Evolutionary conservation across 148 eudicot species (phyloP).

Genomic region (Rheum nobile): DNA sequence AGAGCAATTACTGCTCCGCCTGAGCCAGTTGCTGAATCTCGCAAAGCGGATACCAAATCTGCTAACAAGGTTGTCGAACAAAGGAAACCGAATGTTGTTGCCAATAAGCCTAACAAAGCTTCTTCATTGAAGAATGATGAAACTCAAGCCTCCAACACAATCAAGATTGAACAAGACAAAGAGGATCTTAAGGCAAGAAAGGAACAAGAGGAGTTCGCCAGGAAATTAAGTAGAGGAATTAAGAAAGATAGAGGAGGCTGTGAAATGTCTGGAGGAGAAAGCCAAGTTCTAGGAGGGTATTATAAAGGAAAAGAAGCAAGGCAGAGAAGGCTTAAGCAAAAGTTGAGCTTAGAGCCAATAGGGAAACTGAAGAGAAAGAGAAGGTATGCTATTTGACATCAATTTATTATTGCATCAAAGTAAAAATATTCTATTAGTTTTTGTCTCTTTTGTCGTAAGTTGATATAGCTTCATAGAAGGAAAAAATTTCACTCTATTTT

Average conservation of each 20-base stretch:
- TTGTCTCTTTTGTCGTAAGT: too few relatives aligned
- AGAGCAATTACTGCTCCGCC: constrained; percentile 14
- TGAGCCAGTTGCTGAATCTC: constrained; percentile 4
- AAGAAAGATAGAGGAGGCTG: constrained; percentile 45
- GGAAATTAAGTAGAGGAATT: constrained; percentile 49
- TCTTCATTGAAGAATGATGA: constrained; percentile 12
- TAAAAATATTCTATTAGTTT: too few relatives aligned
- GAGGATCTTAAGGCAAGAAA: constrained; percentile 31
- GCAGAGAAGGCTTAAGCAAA: constrained; percentile 67
- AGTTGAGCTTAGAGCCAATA: constrained; percentile 60
- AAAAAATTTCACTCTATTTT: neutral
- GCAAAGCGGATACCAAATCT: constrained; percentile 4
- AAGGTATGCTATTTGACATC: constrained; percentile 40
- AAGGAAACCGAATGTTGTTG: constrained; percentile 22
- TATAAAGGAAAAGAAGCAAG: constrained; percentile 58
- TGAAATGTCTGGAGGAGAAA: constrained; percentile 47
- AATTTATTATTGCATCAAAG: neutral
- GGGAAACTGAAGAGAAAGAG: constrained; percentile 78
- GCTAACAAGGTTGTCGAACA: constrained; percentile 22
- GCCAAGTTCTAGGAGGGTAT: constrained; percentile 77
- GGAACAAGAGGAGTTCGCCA: constrained; percentile 59
- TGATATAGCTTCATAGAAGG: too few relatives aligned
- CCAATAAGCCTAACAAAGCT: constrained; percentile 19
- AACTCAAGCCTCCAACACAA: constrained; percentile 22
- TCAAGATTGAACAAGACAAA: constrained; percentile 22